These are phyloP conservation scores for Phialemoniopsis sp. DNA, from an alignment of 2,329 filamentous ascomycete species.

Conservation along the genomic window DNA sequence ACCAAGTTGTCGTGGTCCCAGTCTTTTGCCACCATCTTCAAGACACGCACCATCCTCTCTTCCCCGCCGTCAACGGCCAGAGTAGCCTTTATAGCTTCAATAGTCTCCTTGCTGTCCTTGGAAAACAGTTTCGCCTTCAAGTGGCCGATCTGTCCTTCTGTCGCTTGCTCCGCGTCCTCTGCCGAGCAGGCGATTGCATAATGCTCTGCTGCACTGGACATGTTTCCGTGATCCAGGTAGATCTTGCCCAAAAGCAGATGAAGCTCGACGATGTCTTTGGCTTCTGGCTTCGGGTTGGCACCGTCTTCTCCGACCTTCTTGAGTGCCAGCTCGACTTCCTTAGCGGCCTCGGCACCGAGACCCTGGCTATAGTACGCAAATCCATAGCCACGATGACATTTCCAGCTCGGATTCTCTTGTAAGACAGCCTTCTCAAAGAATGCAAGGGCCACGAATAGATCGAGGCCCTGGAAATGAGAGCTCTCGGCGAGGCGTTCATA, in stretches of 20 bases:
- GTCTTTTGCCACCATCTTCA: constrained; percentile 11
- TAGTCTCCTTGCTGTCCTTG: constrained; percentile 1
- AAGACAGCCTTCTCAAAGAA: constrained; percentile 10
- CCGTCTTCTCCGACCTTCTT: constrained; percentile 3
- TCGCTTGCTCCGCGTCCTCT: no score
- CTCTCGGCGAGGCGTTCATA: constrained; percentile 15
- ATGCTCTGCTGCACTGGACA: no score
- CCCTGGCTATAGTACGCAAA: constrained; percentile 1
- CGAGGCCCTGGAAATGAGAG: background rate
- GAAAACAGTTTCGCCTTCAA: background rate
- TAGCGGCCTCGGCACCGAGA: background rate
- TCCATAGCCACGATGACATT: constrained; percentile 10
- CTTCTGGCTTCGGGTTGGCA: constrained; percentile 8
- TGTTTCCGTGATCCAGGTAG: constrained; percentile 2
- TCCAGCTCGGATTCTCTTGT: constrained; percentile 11
- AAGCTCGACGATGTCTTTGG: constrained; percentile 8
- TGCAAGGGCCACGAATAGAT: background rate
- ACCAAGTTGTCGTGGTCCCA: constrained; percentile 8
- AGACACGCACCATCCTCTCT: constrained; percentile 5
- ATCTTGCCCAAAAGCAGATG: constrained; percentile 9
- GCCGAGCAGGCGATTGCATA: no score
- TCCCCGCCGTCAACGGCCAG: constrained; percentile 2
- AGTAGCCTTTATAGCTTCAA: background rate
- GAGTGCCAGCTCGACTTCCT: constrained; percentile 3
- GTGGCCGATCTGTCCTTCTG: no score